Evolutionary conservation across 345 rosid genomes (phyloP), one percentile per base, ranked within the genome.

Genomic region (Eucalyptus cladocalyx): DNA sequence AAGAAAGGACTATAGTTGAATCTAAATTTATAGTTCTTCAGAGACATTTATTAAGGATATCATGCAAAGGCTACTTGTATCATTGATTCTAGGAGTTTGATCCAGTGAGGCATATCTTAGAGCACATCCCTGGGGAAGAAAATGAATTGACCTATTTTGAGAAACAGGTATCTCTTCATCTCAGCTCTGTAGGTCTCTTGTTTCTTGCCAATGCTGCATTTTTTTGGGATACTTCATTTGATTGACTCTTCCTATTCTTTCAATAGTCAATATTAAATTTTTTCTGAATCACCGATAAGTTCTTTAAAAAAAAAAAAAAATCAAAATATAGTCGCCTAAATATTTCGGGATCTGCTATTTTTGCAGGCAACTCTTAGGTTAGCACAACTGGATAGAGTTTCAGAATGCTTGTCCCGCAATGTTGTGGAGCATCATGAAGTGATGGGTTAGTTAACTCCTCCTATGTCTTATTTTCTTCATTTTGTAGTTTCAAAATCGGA

Each of bases 351-450:
- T 21, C 45, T 37, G 83, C 28, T 87, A 48, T 87, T 47, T 85
- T 91, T 89, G 76, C 91, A 98, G 99, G 99, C 97, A 18, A 90
- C 98, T 28, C 92, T 97, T 93, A 95, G 99, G 95, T 92, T 98
- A 91, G 94, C 95, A 28, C 99, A 98, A 90, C 91, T 98, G 88
- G 99, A 98, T 93, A 94, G 92, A 91, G 98, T 97, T 80, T 92
- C 98, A 32, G 99, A 98, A 91, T 92, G 32, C 80, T 91, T 98
- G 87, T 98, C 99, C 72, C 94, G 91, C 40, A 93, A 97, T 87
- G 99, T 98, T 87, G 96, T 97, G 98, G 96, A 97, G 93, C 99
- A 98, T 95, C 97, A 95, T 92, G 97, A 98, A 97, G 99, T 96
- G 80, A 98, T 97, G 99, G 99, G 99, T 98, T 91, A 92, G 96